Evolutionary conservation across 2,329 filamentous ascomycete genomes (phyloP), one percentile per base, ranked within the genome.

Genomic region (Calonectria pseudoreteaudii): DNA sequence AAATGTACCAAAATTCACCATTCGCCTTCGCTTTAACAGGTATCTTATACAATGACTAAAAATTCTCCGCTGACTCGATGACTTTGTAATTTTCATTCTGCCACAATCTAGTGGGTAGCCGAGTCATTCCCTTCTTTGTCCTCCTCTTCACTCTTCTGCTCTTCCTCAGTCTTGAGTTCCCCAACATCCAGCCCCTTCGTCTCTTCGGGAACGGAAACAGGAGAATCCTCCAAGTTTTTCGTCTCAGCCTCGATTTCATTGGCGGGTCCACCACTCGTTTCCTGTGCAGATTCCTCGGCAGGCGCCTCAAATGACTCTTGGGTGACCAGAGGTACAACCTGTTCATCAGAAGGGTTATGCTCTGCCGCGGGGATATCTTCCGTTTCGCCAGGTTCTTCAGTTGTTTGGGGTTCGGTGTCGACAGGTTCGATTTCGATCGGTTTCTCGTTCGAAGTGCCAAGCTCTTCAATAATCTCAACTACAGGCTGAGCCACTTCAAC

Each of bases 21-120:
- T 81, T 80, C 80, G 80, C 80, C 79, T 78, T 80, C 80, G 80
- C 80, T 81, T 79, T 76, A 79, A 80, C 76, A 81, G 79, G 79
- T 81, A 81, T 81, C 80, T 74, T 81, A 77, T 79, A 80, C 76
- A 80, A 77, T 75, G 74, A 73, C 71, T 75, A 77, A 79, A 77
- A 78, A 67, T 68, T 62, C 56, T 38, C 70, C 76, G 60, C 66
- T 72, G 65, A 64, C 77, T 73, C 73, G 58, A 71, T 9, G 72
- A 73, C 64, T 49, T 66, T 78, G 65, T 70, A 72, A 58, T 71
- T 72, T 72, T 73, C 69, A 73, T 72, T 73, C 70, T 77, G 68
- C 69, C 74, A 44, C 68, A 72, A 73, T 78, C 66, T 74, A 76
- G 70, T 73, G 66, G 58, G 74, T 70, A 70, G 60, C 60, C 68